phyloP scores from a whole-genome alignment of 2,329 filamentous ascomycete genomes.

The Aspergillus luchuensis region DNA sequence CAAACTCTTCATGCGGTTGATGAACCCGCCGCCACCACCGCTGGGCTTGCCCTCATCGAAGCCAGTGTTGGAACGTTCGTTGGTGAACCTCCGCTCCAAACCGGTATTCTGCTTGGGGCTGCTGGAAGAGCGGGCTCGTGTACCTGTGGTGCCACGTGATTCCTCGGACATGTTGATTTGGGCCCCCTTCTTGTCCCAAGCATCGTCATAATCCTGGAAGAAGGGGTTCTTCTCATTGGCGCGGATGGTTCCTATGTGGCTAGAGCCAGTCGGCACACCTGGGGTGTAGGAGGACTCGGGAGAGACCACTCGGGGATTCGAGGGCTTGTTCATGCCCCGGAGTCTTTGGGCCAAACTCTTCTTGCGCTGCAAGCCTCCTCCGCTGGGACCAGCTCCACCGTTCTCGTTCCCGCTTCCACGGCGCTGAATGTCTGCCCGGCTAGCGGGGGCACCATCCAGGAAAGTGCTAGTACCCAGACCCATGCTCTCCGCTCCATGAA shows the following conservation, averaged over 20 bases:
- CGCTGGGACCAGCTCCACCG: conserved; percentile 30
- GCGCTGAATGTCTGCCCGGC: conserved; percentile 74
- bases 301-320: conserved; percentile 60
- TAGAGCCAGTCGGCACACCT: conserved; percentile 33
- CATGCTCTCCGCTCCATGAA: conserved; percentile 80
- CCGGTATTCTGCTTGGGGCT: conserved; percentile 57
- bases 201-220: conserved; percentile 74
- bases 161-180: conserved; percentile 58
- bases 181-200: conserved; percentile 65
- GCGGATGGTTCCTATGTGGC: conserved; percentile 37
- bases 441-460: conserved; percentile 88
- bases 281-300: conserved; percentile 50
- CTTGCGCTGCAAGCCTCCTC: conserved; percentile 74
- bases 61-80: conserved; percentile 48
- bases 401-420: conserved; percentile 69
- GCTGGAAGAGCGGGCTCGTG: conserved; percentile 54
- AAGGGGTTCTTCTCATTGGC: conserved; percentile 70
- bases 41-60: conserved; percentile 46
- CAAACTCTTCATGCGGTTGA: conserved; percentile 79
- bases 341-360: conserved; percentile 94
- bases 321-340: conserved; percentile 74
- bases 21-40: conserved; percentile 59
- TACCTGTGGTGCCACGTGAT: conserved; percentile 31
- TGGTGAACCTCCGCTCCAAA: conserved; percentile 67
- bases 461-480: conserved; percentile 95